phyloP scores from a whole-genome alignment of 2,329 filamentous ascomycete genomes.

The Fusarium luffae region DNA sequence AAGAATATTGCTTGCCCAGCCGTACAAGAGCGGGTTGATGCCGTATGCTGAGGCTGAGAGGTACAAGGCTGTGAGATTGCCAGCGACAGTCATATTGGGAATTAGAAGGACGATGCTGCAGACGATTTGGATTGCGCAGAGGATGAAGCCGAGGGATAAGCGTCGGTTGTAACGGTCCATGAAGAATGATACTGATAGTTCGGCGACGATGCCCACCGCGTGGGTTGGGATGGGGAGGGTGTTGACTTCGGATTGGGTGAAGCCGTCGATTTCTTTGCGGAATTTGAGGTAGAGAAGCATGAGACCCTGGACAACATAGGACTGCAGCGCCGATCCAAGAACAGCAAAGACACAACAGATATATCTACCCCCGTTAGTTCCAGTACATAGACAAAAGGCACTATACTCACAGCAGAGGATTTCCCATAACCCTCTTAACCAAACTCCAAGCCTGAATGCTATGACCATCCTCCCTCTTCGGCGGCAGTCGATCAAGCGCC shows the following conservation, averaged over 20 bases:
- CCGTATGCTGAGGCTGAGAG: constrained; percentile 42
- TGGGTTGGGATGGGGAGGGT: constrained; percentile 43
- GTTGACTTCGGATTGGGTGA: constrained; percentile 43
- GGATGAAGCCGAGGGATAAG: constrained; percentile 13
- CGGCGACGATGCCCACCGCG: constrained; percentile 41
- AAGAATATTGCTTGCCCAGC: constrained; percentile 44
- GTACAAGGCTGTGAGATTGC: constrained; percentile 34
- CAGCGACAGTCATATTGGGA: constrained; percentile 32
- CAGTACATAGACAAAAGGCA: too few relatives aligned
- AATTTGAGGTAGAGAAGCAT: constrained; percentile 44
- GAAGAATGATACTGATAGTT: constrained; percentile 31
- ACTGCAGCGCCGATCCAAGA: constrained; percentile 31
- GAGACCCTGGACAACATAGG: constrained; percentile 41
- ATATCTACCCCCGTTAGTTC: not conserved
- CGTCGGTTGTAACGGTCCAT: constrained; percentile 36
- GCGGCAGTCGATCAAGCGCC: constrained; percentile 46
- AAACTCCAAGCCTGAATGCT: constrained; percentile 49
- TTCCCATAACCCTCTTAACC: constrained; percentile 43
- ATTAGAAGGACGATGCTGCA: constrained; percentile 37
- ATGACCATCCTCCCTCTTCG: constrained; percentile 50
- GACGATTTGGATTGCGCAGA: constrained; percentile 31
- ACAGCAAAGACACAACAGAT: constrained; percentile 48
- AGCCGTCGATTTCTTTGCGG: constrained; percentile 30
- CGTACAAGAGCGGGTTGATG: constrained; percentile 41
- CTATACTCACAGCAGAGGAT: constrained; percentile 47